Conservation (phyloP, 345 rosid genomes). For the Ricinus communis region DNA sequence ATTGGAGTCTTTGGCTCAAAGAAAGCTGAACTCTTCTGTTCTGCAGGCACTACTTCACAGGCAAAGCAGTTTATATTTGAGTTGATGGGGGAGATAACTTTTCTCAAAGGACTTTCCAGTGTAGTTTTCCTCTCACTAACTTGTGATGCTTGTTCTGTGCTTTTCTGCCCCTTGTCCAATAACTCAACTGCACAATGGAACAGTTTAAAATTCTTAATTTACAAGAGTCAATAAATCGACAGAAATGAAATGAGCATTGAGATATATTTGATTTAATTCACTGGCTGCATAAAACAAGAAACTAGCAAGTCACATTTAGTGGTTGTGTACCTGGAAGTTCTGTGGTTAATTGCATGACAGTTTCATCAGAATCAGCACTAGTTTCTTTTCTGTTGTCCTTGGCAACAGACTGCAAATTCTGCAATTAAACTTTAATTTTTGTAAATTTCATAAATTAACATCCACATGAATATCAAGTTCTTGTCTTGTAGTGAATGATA, state of each 20-base stretch:
- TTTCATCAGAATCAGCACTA: conserved; percentile 15
- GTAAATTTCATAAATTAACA: no score
- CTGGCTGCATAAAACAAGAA: background rate
- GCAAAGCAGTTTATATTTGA: conserved; percentile 32
- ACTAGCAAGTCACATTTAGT: background rate
- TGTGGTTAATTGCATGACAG: conserved; percentile 20
- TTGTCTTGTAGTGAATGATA: background rate
- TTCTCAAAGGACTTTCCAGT: conserved; percentile 48
- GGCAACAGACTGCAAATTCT: conserved; percentile 32
- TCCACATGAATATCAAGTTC: no score
- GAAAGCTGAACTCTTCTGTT: conserved; percentile 7
- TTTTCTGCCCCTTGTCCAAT: conserved; percentile 26
- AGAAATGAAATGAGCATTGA: background rate
- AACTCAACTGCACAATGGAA: conserved; percentile 14
- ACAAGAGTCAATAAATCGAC: background rate
- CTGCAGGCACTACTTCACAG: conserved; percentile 20
- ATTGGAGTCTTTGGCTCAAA: conserved; percentile 54
- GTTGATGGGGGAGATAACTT: conserved; percentile 61
- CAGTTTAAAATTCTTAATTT: background rate
- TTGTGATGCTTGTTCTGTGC: conserved; percentile 17
- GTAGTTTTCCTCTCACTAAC: conserved; percentile 22
- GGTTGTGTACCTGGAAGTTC: conserved; percentile 37
- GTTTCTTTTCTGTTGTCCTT: conserved; percentile 27
- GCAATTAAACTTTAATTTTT: conserved; percentile 22
- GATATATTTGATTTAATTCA: background rate